These are phyloP conservation scores for Leccinum fibrillosum DNA, from an alignment of 768 basidiomycete species.

Conservation along the genomic window DNA sequence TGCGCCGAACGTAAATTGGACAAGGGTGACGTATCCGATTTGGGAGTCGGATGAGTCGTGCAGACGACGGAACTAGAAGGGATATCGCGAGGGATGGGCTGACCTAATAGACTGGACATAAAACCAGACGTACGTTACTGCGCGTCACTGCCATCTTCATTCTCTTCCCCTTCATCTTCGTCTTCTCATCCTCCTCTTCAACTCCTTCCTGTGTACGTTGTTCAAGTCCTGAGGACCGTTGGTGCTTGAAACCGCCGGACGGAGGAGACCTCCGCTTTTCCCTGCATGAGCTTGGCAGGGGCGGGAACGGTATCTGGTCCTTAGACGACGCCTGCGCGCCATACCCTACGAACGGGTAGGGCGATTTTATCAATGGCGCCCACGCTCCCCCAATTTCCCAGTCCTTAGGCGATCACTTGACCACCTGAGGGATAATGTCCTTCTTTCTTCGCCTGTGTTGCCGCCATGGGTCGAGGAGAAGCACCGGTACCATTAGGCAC, in stretches of 20 bases:
- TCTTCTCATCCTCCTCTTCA: conserved; percentile 14
- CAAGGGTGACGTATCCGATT: conserved; percentile 35
- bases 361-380: conserved; percentile 48
- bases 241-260: conserved; percentile 28
- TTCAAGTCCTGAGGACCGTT: conserved; percentile 27
- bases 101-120: conserved; percentile 75
- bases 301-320: conserved; percentile 76
- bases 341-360: conserved; percentile 69
- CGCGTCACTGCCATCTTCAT: conserved; percentile 44
- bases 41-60: conserved; percentile 38
- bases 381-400: conserved; percentile 37
- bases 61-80: conserved; percentile 59
- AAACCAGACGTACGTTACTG: conserved; percentile 74
- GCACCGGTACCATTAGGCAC: conserved; percentile 57
- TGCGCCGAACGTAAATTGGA: conserved; percentile 38
- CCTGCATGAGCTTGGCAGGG: conserved; percentile 46
- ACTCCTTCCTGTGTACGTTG: conserved; percentile 24
- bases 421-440: conserved; percentile 44
- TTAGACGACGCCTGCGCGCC: conserved; percentile 60
- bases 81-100: conserved; percentile 70
- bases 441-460: conserved; percentile 25
- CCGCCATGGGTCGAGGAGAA: conserved; percentile 45
- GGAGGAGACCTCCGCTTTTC: conserved; percentile 33
- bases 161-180: conserved; percentile 25
- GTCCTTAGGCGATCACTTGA: conserved; percentile 47